Evolutionary conservation across 2,329 filamentous ascomycete species (phyloP).

Genomic region (Thelonectria rubi): DNA sequence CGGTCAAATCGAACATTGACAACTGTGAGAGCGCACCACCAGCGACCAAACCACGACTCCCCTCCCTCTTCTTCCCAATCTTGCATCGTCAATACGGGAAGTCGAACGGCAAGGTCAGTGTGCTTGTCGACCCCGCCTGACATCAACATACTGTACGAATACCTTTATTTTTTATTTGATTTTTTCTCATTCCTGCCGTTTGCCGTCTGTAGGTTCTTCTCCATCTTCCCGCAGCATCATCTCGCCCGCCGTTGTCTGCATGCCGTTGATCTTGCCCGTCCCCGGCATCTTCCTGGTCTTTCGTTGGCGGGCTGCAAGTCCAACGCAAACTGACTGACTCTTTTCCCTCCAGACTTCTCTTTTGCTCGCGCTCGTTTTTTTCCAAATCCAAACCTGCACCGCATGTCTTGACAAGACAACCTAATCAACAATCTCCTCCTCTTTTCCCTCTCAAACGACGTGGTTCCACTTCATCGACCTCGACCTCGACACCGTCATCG

Average conservation of each 20-base stretch:
- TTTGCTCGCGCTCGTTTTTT: constrained; percentile 32
- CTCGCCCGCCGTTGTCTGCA: constrained; percentile 5
- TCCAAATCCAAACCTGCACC: constrained; percentile 36
- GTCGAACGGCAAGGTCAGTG: constrained; percentile 24
- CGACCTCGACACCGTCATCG: constrained; percentile 7
- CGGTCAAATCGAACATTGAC: constrained; percentile 20
- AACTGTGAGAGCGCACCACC: constrained; percentile 21
- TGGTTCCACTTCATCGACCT: constrained; percentile 29
- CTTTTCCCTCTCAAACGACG: constrained; percentile 27
- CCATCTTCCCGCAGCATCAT: background rate
- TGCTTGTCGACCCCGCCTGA: constrained; percentile 22
- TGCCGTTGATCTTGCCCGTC: constrained; percentile 29
- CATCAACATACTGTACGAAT: constrained; percentile 7
- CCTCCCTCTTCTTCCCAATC: constrained; percentile 18
- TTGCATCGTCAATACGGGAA: constrained; percentile 15
- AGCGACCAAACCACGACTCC: constrained; percentile 11
- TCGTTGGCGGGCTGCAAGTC: constrained; percentile 20
- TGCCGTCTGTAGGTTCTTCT: constrained; percentile 25
- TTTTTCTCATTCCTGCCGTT: constrained; percentile 12
- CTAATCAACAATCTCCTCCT: constrained; percentile 32
- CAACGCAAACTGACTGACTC: constrained; percentile 33
- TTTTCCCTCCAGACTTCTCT: constrained; percentile 32
- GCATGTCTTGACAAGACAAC: constrained; percentile 44
- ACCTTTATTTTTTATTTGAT: background rate
- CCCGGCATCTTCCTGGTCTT: constrained; percentile 23